phyloP scores from a whole-genome alignment of 1,139 yeast species.

The Hyphopichia buzzinii region DNA sequence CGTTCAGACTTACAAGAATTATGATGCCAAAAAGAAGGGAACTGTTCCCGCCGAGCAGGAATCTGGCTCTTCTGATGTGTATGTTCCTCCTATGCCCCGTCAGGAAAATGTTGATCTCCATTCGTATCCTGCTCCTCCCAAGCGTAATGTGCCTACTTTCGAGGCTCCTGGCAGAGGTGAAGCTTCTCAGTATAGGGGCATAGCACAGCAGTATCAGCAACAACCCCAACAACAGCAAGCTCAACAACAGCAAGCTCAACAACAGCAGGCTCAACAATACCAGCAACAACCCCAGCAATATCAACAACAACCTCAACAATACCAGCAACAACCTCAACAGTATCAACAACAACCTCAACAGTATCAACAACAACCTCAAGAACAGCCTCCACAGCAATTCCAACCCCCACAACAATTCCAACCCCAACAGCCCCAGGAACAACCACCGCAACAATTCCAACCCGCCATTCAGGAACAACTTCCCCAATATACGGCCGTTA shows the following conservation, averaged over 20 bases:
- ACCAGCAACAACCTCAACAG: constrained; percentile 8
- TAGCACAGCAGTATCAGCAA: constrained; percentile 7
- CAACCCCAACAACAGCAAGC: constrained; percentile 8
- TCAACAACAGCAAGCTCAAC: constrained; percentile 9
- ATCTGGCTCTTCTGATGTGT: background rate
- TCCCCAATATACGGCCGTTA: constrained; percentile 1
- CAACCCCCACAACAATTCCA: constrained; percentile 8
- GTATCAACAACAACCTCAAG: constrained; percentile 6
- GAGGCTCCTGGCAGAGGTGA: constrained; percentile 1
- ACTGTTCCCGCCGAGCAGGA: constrained; percentile 7
- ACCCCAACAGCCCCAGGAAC: constrained; percentile 3
- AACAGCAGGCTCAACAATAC: constrained; percentile 7
- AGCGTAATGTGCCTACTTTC: constrained; percentile 24
- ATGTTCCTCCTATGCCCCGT: background rate
- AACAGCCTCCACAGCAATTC: constrained; percentile 1
- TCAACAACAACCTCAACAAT: constrained; percentile 5
- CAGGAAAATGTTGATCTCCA: constrained; percentile 11
- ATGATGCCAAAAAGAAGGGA: constrained; percentile 28
- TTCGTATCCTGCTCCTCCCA: constrained; percentile 40
- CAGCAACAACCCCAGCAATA: constrained; percentile 7
- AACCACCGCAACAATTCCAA: constrained; percentile 3
- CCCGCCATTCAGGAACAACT: constrained; percentile 6
- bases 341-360: constrained; percentile 10
- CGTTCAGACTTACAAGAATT: constrained; percentile 44
- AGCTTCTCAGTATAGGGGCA: constrained; percentile 6